These are phyloP conservation scores for Cryomyces minteri DNA, from an alignment of 495 filamentous ascomycete genomes.

Conservation along the genomic window DNA sequence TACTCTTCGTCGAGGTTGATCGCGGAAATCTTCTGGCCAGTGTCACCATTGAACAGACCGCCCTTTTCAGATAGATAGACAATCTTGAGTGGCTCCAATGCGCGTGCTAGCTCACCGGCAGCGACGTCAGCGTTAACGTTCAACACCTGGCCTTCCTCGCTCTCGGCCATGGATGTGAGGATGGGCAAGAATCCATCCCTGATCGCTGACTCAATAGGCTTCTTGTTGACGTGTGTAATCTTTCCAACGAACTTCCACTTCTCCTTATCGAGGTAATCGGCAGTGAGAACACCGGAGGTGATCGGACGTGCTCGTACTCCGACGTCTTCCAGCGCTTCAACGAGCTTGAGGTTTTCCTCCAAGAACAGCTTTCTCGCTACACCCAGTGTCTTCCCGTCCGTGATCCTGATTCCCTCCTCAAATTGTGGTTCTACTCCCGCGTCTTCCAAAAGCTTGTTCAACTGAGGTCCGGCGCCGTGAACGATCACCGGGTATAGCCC, in stretches of 20 bases:
- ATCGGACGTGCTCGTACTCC: constrained; percentile 84
- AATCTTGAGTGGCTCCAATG: constrained; percentile 89
- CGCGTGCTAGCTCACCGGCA: constrained; percentile 77
- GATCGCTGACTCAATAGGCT: constrained; percentile 81
- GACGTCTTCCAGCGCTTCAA: constrained; percentile 77
- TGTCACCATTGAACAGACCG: constrained; percentile 84
- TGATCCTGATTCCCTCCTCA: constrained; percentile 90
- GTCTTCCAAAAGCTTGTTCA: constrained; percentile 82
- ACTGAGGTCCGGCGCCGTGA: constrained; percentile 88
- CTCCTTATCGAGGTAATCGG: constrained; percentile 85
- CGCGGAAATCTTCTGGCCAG: constrained; percentile 85
- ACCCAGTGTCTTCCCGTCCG: constrained; percentile 85
- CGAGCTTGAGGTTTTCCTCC: constrained; percentile 89
- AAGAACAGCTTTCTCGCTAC: constrained; percentile 84
- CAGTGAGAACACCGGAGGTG: constrained; percentile 83
- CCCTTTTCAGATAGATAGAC: constrained; percentile 98
- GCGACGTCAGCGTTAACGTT: constrained; percentile 98
- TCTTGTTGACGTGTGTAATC: constrained; percentile 84
- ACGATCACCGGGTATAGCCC: constrained; percentile 93
- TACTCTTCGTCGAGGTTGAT: constrained; percentile 98
- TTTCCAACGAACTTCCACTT: constrained; percentile 92
- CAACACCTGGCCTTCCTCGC: constrained; percentile 77
- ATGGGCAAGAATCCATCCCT: constrained; percentile 85
- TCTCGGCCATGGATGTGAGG: constrained; percentile 93
- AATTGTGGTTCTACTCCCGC: constrained; percentile 92